These are phyloP conservation scores for Lachancea nothofagi DNA, from an alignment of 805 yeast species.

Conservation along the genomic window DNA sequence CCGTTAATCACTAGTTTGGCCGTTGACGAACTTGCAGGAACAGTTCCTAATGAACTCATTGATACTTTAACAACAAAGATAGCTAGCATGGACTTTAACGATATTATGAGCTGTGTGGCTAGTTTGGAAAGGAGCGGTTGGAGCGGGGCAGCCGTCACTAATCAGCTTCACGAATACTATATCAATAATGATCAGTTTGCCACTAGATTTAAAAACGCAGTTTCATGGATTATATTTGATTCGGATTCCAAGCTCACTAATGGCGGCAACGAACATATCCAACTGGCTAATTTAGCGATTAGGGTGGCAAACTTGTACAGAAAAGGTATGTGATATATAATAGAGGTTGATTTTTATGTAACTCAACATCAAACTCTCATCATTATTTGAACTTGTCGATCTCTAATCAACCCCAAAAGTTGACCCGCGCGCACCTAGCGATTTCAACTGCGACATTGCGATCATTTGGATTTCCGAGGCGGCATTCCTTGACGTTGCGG, in stretches of 20 bases:
- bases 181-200: constrained; percentile 48
- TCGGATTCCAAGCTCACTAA: constrained; percentile 69
- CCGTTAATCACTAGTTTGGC: constrained; percentile 38
- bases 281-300: constrained; percentile 58
- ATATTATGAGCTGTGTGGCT: constrained; percentile 41
- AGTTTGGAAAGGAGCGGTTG: constrained; percentile 62
- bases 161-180: constrained; percentile 65
- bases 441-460: too few relatives aligned
- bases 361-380: background rate
- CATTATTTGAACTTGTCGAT: background rate
- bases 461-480: constrained; percentile 2
- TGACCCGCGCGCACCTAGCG: too few relatives aligned
- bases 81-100: constrained; percentile 30
- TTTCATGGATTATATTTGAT: constrained; percentile 62
- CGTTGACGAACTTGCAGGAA: constrained; percentile 72
- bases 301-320: constrained; percentile 42
- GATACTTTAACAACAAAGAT: constrained; percentile 37
- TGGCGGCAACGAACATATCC: constrained; percentile 88
- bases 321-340: constrained; percentile 7
- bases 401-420: background rate
- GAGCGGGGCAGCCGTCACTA: constrained; percentile 68
- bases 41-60: constrained; percentile 50
- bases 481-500: constrained; percentile 3
- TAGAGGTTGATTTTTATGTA: too few relatives aligned
- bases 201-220: constrained; percentile 53